Evolutionary conservation across 164 flowering plant species (phyloP).

Genomic region (Santalum album): DNA sequence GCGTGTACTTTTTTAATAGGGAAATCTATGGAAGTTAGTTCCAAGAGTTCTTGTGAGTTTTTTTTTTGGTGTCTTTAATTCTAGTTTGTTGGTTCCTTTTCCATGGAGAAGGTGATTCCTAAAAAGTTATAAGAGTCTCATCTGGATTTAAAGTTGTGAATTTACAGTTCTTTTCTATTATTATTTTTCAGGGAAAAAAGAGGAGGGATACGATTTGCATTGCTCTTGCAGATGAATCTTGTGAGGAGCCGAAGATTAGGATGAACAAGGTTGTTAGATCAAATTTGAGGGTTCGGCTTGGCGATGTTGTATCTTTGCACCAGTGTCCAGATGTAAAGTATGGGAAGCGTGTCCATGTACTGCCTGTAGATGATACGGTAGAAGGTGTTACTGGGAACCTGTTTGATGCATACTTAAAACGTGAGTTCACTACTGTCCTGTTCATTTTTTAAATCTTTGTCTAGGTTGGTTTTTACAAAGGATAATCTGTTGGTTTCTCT

Average conservation of each 20-base stretch:
- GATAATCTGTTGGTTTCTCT: too few relatives aligned
- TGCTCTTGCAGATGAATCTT: constrained; percentile 22
- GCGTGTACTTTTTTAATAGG: background rate
- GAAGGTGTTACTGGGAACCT: constrained; percentile 38
- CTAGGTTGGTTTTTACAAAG: background rate
- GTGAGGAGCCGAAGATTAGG: constrained; percentile 29
- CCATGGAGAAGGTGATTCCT: background rate
- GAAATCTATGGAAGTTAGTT: background rate
- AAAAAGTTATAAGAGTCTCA: too few relatives aligned
- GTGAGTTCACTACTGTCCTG: constrained; percentile 5
- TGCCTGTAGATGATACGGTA: constrained; percentile 31
- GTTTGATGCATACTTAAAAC: constrained; percentile 30
- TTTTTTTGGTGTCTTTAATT: background rate
- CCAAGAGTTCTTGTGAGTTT: background rate
- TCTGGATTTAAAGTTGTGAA: constrained; percentile 13
- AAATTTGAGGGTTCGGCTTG: constrained; percentile 31
- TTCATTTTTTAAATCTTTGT: background rate
- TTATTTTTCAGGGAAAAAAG: constrained; percentile 28
- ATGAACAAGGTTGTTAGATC: constrained; percentile 22
- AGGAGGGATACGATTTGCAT: constrained; percentile 26
- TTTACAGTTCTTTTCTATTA: constrained; percentile 24
- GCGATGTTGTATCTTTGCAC: constrained; percentile 32
- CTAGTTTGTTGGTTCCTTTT: background rate
- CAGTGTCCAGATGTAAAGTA: constrained; percentile 31
- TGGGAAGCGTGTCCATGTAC: constrained; percentile 29